Percentiles rank a stretch among this genome's conserved stretches.
These are phyloP conservation scores for Suhomyces maxii DNA, from an alignment of 1,139 yeast species.

Conservation along the genomic window DNA sequence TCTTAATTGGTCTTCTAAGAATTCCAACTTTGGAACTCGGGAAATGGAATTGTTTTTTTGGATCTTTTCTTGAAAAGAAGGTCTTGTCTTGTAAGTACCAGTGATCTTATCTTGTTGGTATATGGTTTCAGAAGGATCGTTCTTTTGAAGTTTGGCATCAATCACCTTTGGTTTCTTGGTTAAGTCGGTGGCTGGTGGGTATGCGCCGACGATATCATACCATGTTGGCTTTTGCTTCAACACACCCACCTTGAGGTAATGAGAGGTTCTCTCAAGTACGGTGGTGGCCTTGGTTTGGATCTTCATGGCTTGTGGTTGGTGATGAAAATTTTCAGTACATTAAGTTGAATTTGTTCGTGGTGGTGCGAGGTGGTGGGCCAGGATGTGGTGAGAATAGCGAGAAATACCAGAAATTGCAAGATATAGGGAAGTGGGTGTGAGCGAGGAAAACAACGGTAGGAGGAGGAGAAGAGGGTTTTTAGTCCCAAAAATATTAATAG, in stretches of 20 bases:
- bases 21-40: slow-evolving; percentile 62
- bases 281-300: slow-evolving; percentile 66
- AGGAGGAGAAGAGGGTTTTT: too few relatives aligned
- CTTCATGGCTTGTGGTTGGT: slow-evolving; percentile 48
- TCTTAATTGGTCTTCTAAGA: slow-evolving; percentile 82
- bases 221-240: slow-evolving; percentile 75
- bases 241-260: slow-evolving; percentile 65
- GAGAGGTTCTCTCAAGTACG: slow-evolving; percentile 76
- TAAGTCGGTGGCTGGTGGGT: slow-evolving; percentile 74
- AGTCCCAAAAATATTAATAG: too few relatives aligned
- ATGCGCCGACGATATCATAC: slow-evolving; percentile 77
- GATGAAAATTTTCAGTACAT: slow-evolving; percentile 6
- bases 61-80: slow-evolving; percentile 25
- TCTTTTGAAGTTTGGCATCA: slow-evolving; percentile 23
- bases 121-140: slow-evolving; percentile 27
- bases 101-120: slow-evolving; percentile 20
- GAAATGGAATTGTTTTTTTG: slow-evolving; percentile 38
- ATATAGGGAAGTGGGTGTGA: too few relatives aligned
- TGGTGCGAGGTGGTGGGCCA: not conserved
- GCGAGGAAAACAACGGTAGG: too few relatives aligned
- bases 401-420: not conserved
- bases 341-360: not conserved
- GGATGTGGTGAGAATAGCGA: not conserved
- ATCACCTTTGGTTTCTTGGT: slow-evolving; percentile 46
- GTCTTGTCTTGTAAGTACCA: slow-evolving; percentile 51